Evolutionary conservation across 2,329 filamentous ascomycete genomes (phyloP), one percentile per base, ranked within the genome.

Genomic region (Botrytis fabae): DNA sequence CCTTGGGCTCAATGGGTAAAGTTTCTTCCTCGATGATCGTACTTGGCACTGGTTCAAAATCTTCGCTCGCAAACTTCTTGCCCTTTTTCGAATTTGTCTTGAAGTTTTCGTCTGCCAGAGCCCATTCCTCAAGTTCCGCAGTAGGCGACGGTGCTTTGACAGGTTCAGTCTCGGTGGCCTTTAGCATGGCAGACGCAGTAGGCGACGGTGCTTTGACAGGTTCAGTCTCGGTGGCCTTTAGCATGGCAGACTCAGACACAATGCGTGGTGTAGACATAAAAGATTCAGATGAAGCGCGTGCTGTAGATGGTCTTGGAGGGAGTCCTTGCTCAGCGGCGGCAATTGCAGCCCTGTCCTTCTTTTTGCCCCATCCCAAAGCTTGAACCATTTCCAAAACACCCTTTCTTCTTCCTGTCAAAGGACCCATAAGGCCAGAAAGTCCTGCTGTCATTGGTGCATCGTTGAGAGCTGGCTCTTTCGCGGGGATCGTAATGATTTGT

Each of bases 61-160:
- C 71, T 63, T 46, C 44, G 28, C 28, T 63, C n/a, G 46, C 44
- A 3, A 62, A 22, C 18, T 60, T 44, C 25, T 70, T 40, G 54
- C 44, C 25, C n/a, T 75, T 75, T 73, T 84, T 85, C 77, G 84
- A 84, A 8, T 79, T 78, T 74, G 82, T 82, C 73, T 82, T 82
- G 18, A 80, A 79, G 75, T 82, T 84, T 74, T 81, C 83, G 77
- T 80, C 81, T 48, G 72, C 59, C 32, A 73, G 51, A 54, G 71
- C 28, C 60, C 44, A 64, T 32, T 71, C 57, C 46, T 69, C 72
- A 48, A 71, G 51, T 42, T 69, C 42, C 20, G 59, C 18, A 32
- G 54, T 42, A n/a, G 54, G 51, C 8, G 63, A 32, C 20, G 48
- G 35, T 46, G 64, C 40, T 28, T 14, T 42, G 22, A 28, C 20